Evolutionary conservation across 495 filamentous ascomycete genomes (phyloP).

Genomic region (Acidomyces sp.): DNA sequence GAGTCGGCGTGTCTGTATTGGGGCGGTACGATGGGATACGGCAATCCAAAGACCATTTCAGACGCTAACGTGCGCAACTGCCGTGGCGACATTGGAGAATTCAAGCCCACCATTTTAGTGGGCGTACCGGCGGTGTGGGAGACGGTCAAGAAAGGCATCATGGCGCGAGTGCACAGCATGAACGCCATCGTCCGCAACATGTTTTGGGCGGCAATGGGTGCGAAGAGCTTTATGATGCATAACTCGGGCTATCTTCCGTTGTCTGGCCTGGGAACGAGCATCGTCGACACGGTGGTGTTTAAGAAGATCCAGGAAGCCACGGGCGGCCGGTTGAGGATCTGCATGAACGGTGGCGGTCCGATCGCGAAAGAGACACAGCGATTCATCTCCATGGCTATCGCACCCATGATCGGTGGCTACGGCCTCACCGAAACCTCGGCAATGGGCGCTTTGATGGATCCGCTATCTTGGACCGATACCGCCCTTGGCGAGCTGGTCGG

Average conservation of each 20-base stretch:
- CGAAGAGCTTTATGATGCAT: slow-evolving; percentile 67
- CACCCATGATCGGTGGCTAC: slow-evolving; percentile 53
- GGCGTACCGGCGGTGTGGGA: slow-evolving; percentile 97
- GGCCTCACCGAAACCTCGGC: slow-evolving; percentile 90
- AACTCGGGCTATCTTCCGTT: slow-evolving; percentile 18
- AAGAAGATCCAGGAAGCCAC: slow-evolving; percentile 35
- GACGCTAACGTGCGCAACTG: slow-evolving; percentile 84
- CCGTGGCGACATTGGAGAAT: slow-evolving; percentile 89
- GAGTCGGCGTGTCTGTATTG: slow-evolving; percentile 86
- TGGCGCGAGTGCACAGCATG: slow-evolving; percentile 68
- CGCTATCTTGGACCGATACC: slow-evolving; percentile 72
- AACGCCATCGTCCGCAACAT: slow-evolving; percentile 61
- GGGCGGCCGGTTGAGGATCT: slow-evolving; percentile 30
- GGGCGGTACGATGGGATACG: slow-evolving; percentile 96
- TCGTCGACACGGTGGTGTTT: slow-evolving; percentile 33
- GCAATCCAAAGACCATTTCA: slow-evolving; percentile 83
- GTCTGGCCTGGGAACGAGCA: slow-evolving; percentile 53
- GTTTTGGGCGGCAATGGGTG: slow-evolving; percentile 83
- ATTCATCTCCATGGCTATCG: slow-evolving; percentile 34
- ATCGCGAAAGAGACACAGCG: slow-evolving; percentile 33
- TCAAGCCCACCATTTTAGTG: slow-evolving; percentile 80
- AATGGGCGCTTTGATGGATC: slow-evolving; percentile 87
- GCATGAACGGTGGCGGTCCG: slow-evolving; percentile 34
- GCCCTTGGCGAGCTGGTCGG: slow-evolving; percentile 73
- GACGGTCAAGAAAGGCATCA: slow-evolving; percentile 93